Evolutionary conservation across 306 rosid genomes (phyloP), one percentile per base, ranked within the genome.

Genomic region (Ormosia emarginata): DNA sequence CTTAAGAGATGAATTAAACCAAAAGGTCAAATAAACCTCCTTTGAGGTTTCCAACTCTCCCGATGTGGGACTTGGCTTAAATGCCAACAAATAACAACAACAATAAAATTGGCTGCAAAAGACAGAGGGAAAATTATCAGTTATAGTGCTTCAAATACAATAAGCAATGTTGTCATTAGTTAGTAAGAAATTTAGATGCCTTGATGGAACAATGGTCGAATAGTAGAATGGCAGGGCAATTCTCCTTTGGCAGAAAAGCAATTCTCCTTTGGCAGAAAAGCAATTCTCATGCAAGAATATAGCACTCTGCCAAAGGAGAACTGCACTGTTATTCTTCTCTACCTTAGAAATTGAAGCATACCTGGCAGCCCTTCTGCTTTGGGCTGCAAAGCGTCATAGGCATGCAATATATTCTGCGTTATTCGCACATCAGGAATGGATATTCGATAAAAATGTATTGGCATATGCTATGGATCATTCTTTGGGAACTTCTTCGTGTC

Each of bases 191-290:
- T 24, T 47, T 6, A 43, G 70, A 33, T 63, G 71, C 7, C 15
- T 32, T 29, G 18, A 7, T 61, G 7, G 10, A 59, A 77, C 37
- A 77, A 15, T 62, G 75, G 82, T 77, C 40, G 68, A 10, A 34
- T 14, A 17, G 41, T 15, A 68, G 86, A 77, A 83, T 77, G 14
- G 79, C 86, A 83, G 86, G 82, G 86, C 82, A 83, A 83, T 61
- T 83, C 86, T 83, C 82, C 86, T 70, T 77, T 77, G 86, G 86
- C 83, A 71, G 73, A 62, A 71, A 63, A n/a, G 41, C 32, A 12
- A 15, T 39, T 53, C 29, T 29, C 13, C 86, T 70, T 77, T 77
- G 86, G 86, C 83, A 71, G 73, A 62, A 71, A 63, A n/a, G 41
- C 32, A 12, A 15, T 39, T 53, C 29, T 29, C 13, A 70, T 71